Base-by-base conservation (phyloP, 352 stramenopile genomes). In the Globisporangium cederbergense region DNA sequence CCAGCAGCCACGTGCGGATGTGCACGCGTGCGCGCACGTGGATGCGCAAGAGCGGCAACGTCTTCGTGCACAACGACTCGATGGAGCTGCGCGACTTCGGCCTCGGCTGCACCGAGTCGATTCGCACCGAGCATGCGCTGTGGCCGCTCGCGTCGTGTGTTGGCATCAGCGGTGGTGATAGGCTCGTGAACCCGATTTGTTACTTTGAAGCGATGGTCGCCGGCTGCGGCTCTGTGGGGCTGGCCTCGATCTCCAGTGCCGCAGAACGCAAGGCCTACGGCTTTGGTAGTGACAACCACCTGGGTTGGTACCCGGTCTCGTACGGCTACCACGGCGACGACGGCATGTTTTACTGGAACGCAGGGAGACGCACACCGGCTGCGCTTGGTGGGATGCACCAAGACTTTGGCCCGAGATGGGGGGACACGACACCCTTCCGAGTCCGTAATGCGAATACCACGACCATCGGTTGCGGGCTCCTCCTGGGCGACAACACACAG, bases 291-390 rank as follows among this genome's bases (percentile, higher is more conserved):
- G 67, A 71, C 45, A 52, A 38, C 49, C 75, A 82, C 61, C 62
- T 82, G 4, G 75, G 75, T 2, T 82, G 75, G 75, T 67, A 63
- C 20, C 62, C 70, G 1, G 55, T 66, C 3, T 79, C 75, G 13
- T 79, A 77, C 51, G 75, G 75, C 34, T 80, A 75, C 64, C 75
- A 83, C 53, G 65, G 70, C 11, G 70, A 83, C 47, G 61, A 75
- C 57, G 64, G 68, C 13, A 58, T 47, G 14, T 53, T 81, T 46
- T 75, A 78, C 61, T 77, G 66, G 62, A 74, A 77, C 62, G 68
- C 70, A 22, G 63, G 57, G 10, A 54, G 16, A 0, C 36, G 47
- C n/a, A 46, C 58, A 0, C 42, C 65, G 13, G 56, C 57, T 13
- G 38, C 52, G 1, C 43, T 71, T 9, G 65, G 67, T 13, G 67